These are phyloP conservation scores for Coniochaeta hoffmannii DNA, from an alignment of 2,329 filamentous ascomycete genomes.

Conservation along the genomic window DNA sequence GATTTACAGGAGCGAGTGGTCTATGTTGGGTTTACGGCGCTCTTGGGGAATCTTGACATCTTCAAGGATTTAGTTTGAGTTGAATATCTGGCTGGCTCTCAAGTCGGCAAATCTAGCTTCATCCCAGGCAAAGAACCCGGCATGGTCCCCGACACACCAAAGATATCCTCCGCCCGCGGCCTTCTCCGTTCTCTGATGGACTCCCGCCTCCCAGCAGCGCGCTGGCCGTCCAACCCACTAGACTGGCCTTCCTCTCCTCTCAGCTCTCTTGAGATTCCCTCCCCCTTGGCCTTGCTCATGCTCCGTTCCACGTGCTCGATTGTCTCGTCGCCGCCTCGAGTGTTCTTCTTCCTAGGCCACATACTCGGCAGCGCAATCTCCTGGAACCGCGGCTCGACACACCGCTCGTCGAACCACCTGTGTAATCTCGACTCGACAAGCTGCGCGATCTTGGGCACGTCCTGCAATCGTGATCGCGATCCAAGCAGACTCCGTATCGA, in stretches of 20 bases:
- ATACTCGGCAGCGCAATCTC: slow-evolving; percentile 76
- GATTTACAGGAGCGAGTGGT: not conserved
- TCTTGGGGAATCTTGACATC: not conserved
- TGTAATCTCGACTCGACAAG: slow-evolving; percentile 73
- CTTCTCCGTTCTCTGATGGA: slow-evolving; percentile 19
- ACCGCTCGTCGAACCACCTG: slow-evolving; percentile 81
- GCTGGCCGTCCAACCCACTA: not conserved
- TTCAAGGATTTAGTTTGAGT: no score
- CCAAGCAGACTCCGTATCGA: slow-evolving; percentile 74
- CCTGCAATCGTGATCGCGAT: slow-evolving; percentile 70
- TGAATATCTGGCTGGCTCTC: no score
- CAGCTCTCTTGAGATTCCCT: slow-evolving; percentile 42
- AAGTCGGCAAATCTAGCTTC: slow-evolving; percentile 2
- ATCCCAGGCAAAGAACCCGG: slow-evolving; percentile 17
- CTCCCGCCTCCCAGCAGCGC: not conserved
- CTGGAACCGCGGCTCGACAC: slow-evolving; percentile 79
- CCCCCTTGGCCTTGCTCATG: slow-evolving; percentile 45
- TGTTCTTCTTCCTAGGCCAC: slow-evolving; percentile 81
- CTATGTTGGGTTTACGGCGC: not conserved
- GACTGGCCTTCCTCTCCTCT: slow-evolving; percentile 39
- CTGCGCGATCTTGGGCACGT: slow-evolving; percentile 84
- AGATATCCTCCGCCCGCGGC: slow-evolving; percentile 19
- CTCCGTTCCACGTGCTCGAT: slow-evolving; percentile 37
- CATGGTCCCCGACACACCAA: slow-evolving; percentile 16
- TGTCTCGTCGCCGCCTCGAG: slow-evolving; percentile 60